These are phyloP conservation scores for Phytophthora tentaculata DNA, from an alignment of 352 stramenopile species.

Conservation along the genomic window DNA sequence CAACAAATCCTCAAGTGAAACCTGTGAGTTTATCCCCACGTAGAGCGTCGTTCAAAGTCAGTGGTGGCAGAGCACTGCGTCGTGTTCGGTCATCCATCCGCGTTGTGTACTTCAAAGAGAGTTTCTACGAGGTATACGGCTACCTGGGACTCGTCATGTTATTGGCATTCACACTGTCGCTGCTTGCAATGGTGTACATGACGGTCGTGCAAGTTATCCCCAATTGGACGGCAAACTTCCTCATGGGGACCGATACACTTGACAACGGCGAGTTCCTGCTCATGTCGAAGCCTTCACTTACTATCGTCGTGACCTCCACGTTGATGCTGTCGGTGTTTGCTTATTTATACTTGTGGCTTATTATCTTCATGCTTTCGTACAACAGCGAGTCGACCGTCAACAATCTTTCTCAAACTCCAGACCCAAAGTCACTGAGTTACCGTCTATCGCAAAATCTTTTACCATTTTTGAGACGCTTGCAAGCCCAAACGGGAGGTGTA, in stretches of 20 bases:
- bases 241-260: slow-evolving; percentile 48
- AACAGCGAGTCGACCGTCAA: slow-evolving; percentile 27
- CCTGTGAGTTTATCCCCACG: slow-evolving; percentile 2
- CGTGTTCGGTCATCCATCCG: slow-evolving; percentile 11
- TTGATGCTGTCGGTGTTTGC: slow-evolving; percentile 41
- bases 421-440: slow-evolving; percentile 25
- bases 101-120: slow-evolving; percentile 35
- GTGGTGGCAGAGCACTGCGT: not conserved
- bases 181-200: slow-evolving; percentile 41
- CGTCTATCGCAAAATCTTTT: slow-evolving; percentile 23
- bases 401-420: slow-evolving; percentile 23
- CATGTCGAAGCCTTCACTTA: slow-evolving; percentile 37
- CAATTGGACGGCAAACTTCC: slow-evolving; percentile 44
- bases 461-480: slow-evolving; percentile 23
- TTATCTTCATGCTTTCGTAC: slow-evolving; percentile 46
- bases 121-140: slow-evolving; percentile 59
- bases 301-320: slow-evolving; percentile 39
- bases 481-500: slow-evolving; percentile 9
- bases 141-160: slow-evolving; percentile 50
- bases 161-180: slow-evolving; percentile 39
- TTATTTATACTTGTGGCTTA: slow-evolving; percentile 41
- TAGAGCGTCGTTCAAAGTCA: slow-evolving; percentile 13
- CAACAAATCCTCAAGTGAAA: slow-evolving; percentile 14
- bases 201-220: slow-evolving; percentile 55
- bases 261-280: slow-evolving; percentile 62